A percentile compares a stretch with the other conserved stretches of the same genome.
Conservation (phyloP, 306 rosid genomes). For the Styphnolobium japonicum region DNA sequence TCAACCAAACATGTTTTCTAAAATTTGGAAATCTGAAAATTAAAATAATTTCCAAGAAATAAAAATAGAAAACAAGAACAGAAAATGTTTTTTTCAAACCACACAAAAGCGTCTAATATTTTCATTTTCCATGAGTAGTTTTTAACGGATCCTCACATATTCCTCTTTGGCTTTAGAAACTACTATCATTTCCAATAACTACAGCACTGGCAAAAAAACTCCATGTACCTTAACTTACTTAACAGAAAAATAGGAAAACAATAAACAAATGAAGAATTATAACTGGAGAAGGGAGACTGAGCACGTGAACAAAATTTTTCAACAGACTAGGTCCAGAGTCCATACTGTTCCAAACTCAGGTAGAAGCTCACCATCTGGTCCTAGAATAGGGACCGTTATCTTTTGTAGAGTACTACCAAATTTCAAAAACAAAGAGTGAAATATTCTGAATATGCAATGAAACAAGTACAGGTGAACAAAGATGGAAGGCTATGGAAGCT, state of each 20-base stretch:
- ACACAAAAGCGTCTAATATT: no score
- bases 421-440: not conserved
- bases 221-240: not conserved
- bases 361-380: slow-evolving; percentile 43
- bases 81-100: no score
- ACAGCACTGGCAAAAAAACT: not conserved
- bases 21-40: no score
- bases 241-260: not conserved
- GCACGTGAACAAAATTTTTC: not conserved
- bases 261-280: not conserved
- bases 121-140: not conserved
- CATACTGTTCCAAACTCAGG: slow-evolving; percentile 65
- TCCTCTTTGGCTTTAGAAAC: not conserved
- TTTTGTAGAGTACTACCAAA: slow-evolving; percentile 55
- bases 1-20: no score
- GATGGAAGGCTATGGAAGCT: slow-evolving; percentile 56
- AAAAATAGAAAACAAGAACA: no score
- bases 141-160: not conserved
- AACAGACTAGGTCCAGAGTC: not conserved
- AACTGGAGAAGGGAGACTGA: no score
- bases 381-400: slow-evolving; percentile 57
- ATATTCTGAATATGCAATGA: not conserved
- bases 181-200: not conserved
- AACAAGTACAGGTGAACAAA: slow-evolving; percentile 23
- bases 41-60: no score